Conservation (phyloP, 2,329 filamentous ascomycete species). For the Botrytis squamosa region DNA sequence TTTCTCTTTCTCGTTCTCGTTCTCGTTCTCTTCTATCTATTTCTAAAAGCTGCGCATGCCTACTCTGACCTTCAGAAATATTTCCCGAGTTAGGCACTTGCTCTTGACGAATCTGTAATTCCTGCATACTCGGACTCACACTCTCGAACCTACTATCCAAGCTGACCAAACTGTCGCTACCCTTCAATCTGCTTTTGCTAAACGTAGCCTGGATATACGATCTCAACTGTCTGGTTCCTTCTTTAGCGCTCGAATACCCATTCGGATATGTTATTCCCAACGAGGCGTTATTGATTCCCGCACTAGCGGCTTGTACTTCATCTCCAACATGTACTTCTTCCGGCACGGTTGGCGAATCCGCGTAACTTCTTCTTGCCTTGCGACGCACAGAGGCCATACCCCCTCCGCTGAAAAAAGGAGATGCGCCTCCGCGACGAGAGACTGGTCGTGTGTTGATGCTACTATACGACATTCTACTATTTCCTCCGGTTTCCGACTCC, state of each 20-base stretch:
- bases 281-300: constrained; percentile 25
- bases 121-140: constrained; percentile 25
- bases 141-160: constrained; percentile 36
- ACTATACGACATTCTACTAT: constrained; percentile 16
- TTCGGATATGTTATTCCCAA: constrained; percentile 32
- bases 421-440: constrained; percentile 31
- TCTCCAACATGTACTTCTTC: constrained; percentile 28
- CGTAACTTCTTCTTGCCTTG: constrained; percentile 28
- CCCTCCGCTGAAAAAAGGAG: constrained; percentile 36
- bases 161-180: constrained; percentile 26
- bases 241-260: constrained; percentile 31
- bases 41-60: constrained; percentile 21
- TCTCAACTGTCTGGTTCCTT: constrained; percentile 35
- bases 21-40: neutral
- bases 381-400: constrained; percentile 22
- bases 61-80: neutral
- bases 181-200: constrained; percentile 23
- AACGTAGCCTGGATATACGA: constrained; percentile 31
- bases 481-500: constrained; percentile 16
- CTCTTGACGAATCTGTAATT: neutral
- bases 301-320: constrained; percentile 18
- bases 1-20: neutral
- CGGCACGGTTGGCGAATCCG: constrained; percentile 34
- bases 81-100: neutral
- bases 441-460: constrained; percentile 29